Percentiles rank a stretch among this genome's conserved stretches.
Evolutionary conservation across 108 stramenopile genomes (phyloP).

Genomic region (Conticribra guillardii): DNA sequence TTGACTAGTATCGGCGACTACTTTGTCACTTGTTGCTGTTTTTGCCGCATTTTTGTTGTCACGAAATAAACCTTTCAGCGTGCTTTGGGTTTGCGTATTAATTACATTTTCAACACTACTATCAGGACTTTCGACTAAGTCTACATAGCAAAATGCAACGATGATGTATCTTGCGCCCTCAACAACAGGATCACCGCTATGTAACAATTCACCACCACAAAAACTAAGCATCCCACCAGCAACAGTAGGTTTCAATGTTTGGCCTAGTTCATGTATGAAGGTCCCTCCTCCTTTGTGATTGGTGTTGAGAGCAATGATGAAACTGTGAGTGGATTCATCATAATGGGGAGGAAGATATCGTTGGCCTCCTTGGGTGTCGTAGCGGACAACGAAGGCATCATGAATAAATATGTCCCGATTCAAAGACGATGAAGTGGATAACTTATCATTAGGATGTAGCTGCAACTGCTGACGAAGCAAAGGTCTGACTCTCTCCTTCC

Average conservation of each 20-base stretch:
- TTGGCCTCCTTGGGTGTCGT: constrained; percentile 66
- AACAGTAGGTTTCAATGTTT: constrained; percentile 27
- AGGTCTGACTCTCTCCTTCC: constrained; percentile 31
- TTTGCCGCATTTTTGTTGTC: not conserved
- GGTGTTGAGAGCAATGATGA: constrained; percentile 88
- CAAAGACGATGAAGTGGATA: not conserved
- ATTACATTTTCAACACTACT: too few species aligned
- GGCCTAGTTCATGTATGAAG: constrained; percentile 60
- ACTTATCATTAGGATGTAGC: not conserved
- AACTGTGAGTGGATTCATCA: constrained; percentile 90
- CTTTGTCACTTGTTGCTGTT: too few species aligned
- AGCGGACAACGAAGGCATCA: constrained; percentile 93
- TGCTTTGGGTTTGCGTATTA: too few species aligned
- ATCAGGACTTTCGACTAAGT: too few species aligned
- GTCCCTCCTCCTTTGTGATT: constrained; percentile 89
- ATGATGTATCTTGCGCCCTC: constrained; percentile 45
- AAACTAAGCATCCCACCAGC: constrained; percentile 52
- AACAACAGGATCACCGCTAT: constrained; percentile 56
- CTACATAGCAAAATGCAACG: constrained; percentile 52
- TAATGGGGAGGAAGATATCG: constrained; percentile 82
- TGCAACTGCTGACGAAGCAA: constrained; percentile 44
- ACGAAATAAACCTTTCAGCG: not conserved
- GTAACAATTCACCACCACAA: constrained; percentile 48
- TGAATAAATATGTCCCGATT: constrained; percentile 60
- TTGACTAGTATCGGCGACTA: too few species aligned